Percentiles rank a stretch among this genome's conserved stretches.
Conservation (phyloP, 225 moss, liverwort and hornwort species). For the Ulota crispa region DNA sequence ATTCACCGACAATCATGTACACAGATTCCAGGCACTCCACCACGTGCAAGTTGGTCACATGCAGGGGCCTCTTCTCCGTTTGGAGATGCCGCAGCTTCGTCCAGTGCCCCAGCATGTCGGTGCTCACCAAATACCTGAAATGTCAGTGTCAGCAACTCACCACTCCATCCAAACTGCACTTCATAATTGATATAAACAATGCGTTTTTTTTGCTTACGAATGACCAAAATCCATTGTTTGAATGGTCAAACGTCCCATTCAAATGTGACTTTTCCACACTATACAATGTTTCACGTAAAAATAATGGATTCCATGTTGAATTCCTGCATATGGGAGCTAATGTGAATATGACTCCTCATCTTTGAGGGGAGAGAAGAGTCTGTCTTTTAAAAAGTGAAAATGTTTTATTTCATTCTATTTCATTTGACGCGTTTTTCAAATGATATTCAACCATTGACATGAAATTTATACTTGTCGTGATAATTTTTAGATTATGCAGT, state of each 20-base stretch:
- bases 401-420: background rate
- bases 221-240: too few relatives aligned
- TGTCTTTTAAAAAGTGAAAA: background rate
- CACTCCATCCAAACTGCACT: background rate
- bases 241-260: too few relatives aligned
- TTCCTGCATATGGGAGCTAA: background rate
- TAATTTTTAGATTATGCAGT: background rate
- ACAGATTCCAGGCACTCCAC: slow-evolving; percentile 14
- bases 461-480: background rate
- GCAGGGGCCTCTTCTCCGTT: slow-evolving; percentile 21
- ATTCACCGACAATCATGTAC: slow-evolving; percentile 26
- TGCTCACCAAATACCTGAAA: background rate
- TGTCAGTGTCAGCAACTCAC: background rate
- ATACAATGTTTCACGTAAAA: background rate
- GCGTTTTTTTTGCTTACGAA: too few relatives aligned
- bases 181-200: background rate
- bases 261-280: background rate
- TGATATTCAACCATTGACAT: background rate
- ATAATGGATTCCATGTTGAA: background rate
- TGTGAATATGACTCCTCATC: background rate
- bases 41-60: slow-evolving; percentile 26
- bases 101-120: slow-evolving; percentile 25
- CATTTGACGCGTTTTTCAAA: background rate
- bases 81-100: slow-evolving; percentile 8
- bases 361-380: too few relatives aligned